Percentiles rank a stretch among this genome's conserved stretches.
phyloP scores from a whole-genome alignment of 169 alveolate species.

The Cryptosporidium bovis region DNA sequence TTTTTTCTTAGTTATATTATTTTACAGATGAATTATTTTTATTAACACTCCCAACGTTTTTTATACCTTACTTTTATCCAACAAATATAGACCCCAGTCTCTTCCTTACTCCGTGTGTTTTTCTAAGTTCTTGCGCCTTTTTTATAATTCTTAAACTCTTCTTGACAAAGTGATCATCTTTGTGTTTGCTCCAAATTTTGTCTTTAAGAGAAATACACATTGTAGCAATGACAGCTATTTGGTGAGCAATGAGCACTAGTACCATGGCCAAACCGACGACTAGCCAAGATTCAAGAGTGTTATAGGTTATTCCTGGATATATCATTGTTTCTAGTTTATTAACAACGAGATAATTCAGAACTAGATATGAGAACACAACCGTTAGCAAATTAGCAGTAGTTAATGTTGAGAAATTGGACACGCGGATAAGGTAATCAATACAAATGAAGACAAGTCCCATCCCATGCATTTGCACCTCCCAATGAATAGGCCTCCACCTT shows the following conservation, averaged over 20 bases:
- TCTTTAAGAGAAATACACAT: conserved; percentile 41
- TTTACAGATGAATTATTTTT: too few species aligned
- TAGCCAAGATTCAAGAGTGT: conserved; percentile 58
- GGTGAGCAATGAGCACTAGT: conserved; percentile 63
- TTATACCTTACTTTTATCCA: background rate
- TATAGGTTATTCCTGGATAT: conserved; percentile 66
- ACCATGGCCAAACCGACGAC: conserved; percentile 45
- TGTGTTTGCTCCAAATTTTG: conserved; percentile 36
- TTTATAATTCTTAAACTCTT: conserved; percentile 19
- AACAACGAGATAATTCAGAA: conserved; percentile 44
- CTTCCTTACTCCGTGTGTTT: conserved; percentile 41
- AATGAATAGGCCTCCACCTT: conserved; percentile 48
- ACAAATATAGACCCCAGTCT: conserved; percentile 65
- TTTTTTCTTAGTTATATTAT: too few species aligned
- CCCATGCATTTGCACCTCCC: conserved; percentile 73
- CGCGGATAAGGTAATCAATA: conserved; percentile 44
- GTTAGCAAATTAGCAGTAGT: conserved; percentile 23
- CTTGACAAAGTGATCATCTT: conserved; percentile 31
- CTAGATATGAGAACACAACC: conserved; percentile 34
- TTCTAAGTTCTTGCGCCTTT: conserved; percentile 43
- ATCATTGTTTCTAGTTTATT: conserved; percentile 59
- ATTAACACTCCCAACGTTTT: too few species aligned
- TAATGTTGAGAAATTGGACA: conserved; percentile 55
- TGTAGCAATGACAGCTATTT: conserved; percentile 35
- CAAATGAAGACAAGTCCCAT: conserved; percentile 58